Conservation (phyloP, 495 filamentous ascomycete species). For the Xylaria castorea region DNA sequence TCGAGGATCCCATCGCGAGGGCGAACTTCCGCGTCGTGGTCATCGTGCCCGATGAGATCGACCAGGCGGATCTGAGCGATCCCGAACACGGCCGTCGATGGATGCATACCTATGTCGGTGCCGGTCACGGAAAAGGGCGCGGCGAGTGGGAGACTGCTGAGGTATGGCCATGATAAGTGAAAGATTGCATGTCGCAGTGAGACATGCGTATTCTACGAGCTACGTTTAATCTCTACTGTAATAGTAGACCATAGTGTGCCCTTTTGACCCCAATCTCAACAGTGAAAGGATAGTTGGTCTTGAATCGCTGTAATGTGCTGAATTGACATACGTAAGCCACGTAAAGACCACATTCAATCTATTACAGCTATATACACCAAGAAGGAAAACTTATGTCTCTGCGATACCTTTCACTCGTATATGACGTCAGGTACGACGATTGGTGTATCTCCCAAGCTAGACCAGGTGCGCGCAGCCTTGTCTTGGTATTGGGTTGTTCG, state of each 20-base stretch:
- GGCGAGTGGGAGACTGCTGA: conserved; percentile 78
- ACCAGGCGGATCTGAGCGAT: conserved; percentile 75
- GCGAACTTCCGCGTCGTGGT: conserved; percentile 86
- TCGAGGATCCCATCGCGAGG: conserved; percentile 72
- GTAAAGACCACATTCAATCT: neutral
- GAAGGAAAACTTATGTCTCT: neutral
- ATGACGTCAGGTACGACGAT: neutral
- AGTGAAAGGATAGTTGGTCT: neutral
- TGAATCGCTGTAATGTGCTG: neutral
- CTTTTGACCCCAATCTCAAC: neutral
- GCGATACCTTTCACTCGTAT: neutral
- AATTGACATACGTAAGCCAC: neutral
- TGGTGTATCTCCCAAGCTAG: neutral
- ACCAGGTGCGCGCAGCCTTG: neutral
- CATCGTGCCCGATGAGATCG: conserved; percentile 80
- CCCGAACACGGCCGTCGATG: conserved; percentile 68
- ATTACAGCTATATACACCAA: neutral
- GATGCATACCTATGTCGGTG: conserved; percentile 65
- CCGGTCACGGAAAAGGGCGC: conserved; percentile 47
- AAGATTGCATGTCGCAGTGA: neutral
- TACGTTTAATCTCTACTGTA: neutral
- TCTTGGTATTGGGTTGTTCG: neutral
- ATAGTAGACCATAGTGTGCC: neutral
- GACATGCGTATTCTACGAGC: neutral
- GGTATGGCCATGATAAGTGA: conserved; percentile 73